Percentiles rank a stretch among this genome's conserved stretches.
Conservation (phyloP, 2,329 filamentous ascomycete species). For the Lomentospora prolificans region DNA sequence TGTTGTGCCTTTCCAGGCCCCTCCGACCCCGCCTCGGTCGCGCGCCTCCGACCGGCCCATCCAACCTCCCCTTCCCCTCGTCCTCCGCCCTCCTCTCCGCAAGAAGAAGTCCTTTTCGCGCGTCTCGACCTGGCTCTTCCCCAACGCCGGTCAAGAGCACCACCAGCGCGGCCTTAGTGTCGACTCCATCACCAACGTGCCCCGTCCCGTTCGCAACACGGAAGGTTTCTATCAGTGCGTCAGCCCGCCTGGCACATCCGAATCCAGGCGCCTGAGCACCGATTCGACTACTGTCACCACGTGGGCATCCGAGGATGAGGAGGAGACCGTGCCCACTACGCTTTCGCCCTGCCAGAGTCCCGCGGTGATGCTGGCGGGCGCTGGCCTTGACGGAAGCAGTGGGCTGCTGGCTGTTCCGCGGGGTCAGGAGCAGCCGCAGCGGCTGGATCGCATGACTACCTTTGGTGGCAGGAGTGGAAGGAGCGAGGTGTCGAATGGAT, state of each 20-base stretch:
- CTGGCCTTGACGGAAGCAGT: not conserved
- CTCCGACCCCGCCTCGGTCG: not conserved
- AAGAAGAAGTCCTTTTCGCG: slow-evolving; percentile 60
- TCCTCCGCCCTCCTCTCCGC: slow-evolving; percentile 48
- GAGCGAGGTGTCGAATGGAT: not conserved
- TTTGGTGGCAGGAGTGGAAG: not conserved
- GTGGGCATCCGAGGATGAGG: slow-evolving; percentile 33
- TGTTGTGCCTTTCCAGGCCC: not conserved
- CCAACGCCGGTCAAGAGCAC: slow-evolving; percentile 22
- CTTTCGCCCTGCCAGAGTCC: slow-evolving; percentile 39
- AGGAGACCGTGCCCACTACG: slow-evolving; percentile 35
- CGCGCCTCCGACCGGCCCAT: slow-evolving; percentile 21
- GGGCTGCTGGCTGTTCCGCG: not conserved
- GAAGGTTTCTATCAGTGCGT: slow-evolving; percentile 53
- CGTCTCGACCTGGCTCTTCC: slow-evolving; percentile 50
- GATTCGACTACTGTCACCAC: slow-evolving; percentile 39
- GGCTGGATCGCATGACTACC: slow-evolving; percentile 2
- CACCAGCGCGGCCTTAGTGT: slow-evolving; percentile 23
- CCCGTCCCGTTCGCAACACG: slow-evolving; percentile 37
- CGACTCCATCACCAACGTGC: slow-evolving; percentile 41
- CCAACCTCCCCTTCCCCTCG: slow-evolving; percentile 47
- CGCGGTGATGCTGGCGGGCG: not conserved
- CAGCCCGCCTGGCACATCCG: slow-evolving; percentile 20
- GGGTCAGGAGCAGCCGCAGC: not conserved
- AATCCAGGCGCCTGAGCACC: slow-evolving; percentile 26